Base-by-base conservation (phyloP, 768 basidiomycete species). In the Boletus subparvulus region DNA sequence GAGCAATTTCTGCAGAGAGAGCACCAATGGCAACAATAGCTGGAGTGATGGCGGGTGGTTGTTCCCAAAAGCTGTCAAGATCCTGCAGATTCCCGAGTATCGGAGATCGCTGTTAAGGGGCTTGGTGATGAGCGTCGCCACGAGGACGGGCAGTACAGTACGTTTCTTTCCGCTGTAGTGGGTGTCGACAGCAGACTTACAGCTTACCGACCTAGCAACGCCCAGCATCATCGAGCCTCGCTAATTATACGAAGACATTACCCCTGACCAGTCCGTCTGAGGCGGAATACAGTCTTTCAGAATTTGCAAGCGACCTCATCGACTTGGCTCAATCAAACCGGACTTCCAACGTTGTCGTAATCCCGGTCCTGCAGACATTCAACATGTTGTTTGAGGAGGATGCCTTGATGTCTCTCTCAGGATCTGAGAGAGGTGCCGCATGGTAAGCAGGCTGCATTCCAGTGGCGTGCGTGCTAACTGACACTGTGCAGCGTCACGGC, bases 141-240 rank as follows among this genome's bases (percentile, higher is more conserved):
- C 90, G 69, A 88, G 85, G 72, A 92, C 92, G 10, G 86, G 90
- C 58, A 90, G 87, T 66, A 92, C 87, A 6, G 95, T 96, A 67
- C 73, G 89, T 74, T 45, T 10, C 19, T 49, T 36, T 61, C 46
- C 47, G 28, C 39, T 47, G 51, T n/a, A 17, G 30, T 54, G 50
- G 52, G 10, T 56, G 40, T 50, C 50, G 47, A 54, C 50, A 26
- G 52, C 49, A 36, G 35, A 58, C 54, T 68, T 28, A 71, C 60
- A 47, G 59, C 40, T 47, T 42, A 58, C 56, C 43, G 47, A 52
- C 41, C 45, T 69, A 92, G 90, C 88, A 89, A 78, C 84, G 84
- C 32, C 82, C 88, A 26, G 82, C 85, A 26, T 77, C 86, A 4
- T 73, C 72, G 24, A 84, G 86, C 63, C 74, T 95, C 16, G 77